Percentiles rank a stretch among this genome's conserved stretches.
These are phyloP conservation scores for Mycena metata DNA, from an alignment of 768 basidiomycete genomes.

Conservation along the genomic window DNA sequence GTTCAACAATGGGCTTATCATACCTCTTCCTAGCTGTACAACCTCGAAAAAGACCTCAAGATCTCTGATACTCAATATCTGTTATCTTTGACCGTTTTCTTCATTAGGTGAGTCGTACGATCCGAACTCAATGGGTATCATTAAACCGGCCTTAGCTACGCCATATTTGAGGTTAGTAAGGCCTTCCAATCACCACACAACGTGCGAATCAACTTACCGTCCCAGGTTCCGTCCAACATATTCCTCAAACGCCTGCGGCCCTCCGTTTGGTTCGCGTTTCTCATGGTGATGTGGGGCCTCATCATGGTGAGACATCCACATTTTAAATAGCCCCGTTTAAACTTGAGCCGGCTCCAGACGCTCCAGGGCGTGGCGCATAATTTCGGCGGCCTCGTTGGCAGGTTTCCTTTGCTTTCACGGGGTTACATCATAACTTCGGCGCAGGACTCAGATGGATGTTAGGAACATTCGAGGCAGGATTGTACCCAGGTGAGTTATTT, in stretches of 20 bases:
- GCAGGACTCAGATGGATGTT: conserved; percentile 73
- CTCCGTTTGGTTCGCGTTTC: conserved; percentile 72
- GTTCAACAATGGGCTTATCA: neutral
- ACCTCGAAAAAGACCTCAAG: conserved; percentile 67
- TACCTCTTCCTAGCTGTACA: conserved; percentile 62
- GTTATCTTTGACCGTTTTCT: conserved; percentile 79
- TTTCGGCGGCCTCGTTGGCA: conserved; percentile 74
- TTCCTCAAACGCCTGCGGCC: conserved; percentile 71
- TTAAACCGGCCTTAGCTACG: conserved; percentile 52
- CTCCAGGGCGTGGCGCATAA: conserved; percentile 73
- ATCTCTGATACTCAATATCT: conserved; percentile 77
- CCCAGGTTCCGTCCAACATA: conserved; percentile 56
- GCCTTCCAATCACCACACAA: neutral
- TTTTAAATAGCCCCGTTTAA: neutral
- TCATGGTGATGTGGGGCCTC: conserved; percentile 64
- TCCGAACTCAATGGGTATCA: neutral
- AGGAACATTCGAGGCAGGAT: conserved; percentile 71
- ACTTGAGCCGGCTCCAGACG: conserved; percentile 54
- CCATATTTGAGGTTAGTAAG: conserved; percentile 70
- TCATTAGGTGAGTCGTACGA: conserved; percentile 48
- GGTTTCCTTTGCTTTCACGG: conserved; percentile 37
- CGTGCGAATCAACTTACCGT: neutral
- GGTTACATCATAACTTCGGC: conserved; percentile 1
- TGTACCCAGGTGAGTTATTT: conserved; percentile 69
- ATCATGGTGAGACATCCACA: conserved; percentile 55